Conservation (phyloP, 2,329 filamentous ascomycete species). For the Leptodontidium sp. region DNA sequence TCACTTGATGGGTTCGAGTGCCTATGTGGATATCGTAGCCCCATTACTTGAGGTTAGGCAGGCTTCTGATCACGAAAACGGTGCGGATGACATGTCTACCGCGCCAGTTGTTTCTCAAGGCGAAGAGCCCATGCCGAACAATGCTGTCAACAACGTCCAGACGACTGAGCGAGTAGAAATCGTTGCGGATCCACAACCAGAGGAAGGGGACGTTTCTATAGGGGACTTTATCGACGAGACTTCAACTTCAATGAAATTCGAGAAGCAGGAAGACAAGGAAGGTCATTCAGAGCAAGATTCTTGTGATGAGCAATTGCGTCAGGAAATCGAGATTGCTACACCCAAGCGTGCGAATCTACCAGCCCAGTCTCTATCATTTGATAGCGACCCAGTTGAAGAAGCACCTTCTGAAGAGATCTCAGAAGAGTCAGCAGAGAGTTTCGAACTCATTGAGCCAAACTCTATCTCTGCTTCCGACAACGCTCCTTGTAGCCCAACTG, state of each 20-base stretch:
- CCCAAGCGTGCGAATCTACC: background rate
- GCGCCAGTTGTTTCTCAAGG: too few relatives aligned
- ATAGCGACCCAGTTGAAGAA: background rate
- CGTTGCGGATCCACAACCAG: background rate
- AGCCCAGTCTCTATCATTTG: background rate
- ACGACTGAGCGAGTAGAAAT: background rate
- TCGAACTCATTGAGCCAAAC: slow-evolving; percentile 32
- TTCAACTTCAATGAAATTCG: background rate
- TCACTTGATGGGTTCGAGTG: background rate
- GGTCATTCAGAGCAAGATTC: background rate
- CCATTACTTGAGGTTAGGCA: background rate
- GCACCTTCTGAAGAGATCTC: slow-evolving; percentile 8
- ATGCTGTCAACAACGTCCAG: background rate
- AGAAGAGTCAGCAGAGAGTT: slow-evolving; percentile 27
- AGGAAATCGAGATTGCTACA: background rate
- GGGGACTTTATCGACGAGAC: background rate
- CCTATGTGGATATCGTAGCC: background rate
- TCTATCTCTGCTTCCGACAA: slow-evolving; percentile 20
- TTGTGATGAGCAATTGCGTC: slow-evolving; percentile 12
- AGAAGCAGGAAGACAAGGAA: background rate
- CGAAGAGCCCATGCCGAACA: background rate
- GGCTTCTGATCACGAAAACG: background rate
- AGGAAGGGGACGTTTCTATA: background rate
- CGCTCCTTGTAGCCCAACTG: slow-evolving; percentile 5
- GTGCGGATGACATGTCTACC: background rate